Evolutionary conservation across 208 protist species (phyloP).

Genomic region (Jaenimonas drosophilae): DNA sequence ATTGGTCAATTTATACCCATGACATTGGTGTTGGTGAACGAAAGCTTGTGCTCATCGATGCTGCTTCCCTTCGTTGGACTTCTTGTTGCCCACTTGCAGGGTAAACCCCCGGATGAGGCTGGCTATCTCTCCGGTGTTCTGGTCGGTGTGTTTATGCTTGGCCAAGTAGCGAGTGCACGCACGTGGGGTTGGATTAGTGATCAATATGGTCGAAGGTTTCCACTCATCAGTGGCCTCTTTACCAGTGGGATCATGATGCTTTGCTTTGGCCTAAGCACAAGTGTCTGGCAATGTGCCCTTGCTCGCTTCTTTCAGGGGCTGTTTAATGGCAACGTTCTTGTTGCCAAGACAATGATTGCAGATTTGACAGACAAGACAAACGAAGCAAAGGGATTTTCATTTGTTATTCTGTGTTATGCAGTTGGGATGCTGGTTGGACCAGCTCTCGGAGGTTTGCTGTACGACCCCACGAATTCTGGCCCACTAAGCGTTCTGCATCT

Average conservation of each 20-base stretch:
- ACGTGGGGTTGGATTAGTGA: conserved; percentile 57
- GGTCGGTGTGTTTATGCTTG: conserved; percentile 41
- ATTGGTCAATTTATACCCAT: conserved; percentile 38
- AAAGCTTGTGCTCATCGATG: conserved; percentile 49
- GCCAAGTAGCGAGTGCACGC: conserved; percentile 35
- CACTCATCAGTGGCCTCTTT: conserved; percentile 49
- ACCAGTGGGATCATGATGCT: conserved; percentile 51
- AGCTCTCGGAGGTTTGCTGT: conserved; percentile 44
- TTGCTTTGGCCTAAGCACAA: conserved; percentile 45
- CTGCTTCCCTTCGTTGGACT: conserved; percentile 47
- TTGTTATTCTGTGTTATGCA: conserved; percentile 85
- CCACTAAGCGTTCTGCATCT: conserved; percentile 18
- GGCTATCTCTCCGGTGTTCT: conserved; percentile 48
- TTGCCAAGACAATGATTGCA: conserved; percentile 71
- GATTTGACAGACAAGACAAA: conserved; percentile 67
- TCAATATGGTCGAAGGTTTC: conserved; percentile 38
- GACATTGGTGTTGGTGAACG: conserved; percentile 48
- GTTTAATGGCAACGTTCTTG: conserved; percentile 71
- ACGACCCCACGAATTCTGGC: conserved; percentile 26
- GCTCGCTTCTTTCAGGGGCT: conserved; percentile 57
- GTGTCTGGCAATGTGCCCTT: conserved; percentile 26
- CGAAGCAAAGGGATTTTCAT: conserved; percentile 87
- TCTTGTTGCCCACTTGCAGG: conserved; percentile 31
- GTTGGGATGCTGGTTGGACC: conserved; percentile 57
- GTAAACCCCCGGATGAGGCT: conserved; percentile 20